Evolutionary conservation across 75 land plant species (phyloP).

Genomic region (Azolla pinnata): DNA sequence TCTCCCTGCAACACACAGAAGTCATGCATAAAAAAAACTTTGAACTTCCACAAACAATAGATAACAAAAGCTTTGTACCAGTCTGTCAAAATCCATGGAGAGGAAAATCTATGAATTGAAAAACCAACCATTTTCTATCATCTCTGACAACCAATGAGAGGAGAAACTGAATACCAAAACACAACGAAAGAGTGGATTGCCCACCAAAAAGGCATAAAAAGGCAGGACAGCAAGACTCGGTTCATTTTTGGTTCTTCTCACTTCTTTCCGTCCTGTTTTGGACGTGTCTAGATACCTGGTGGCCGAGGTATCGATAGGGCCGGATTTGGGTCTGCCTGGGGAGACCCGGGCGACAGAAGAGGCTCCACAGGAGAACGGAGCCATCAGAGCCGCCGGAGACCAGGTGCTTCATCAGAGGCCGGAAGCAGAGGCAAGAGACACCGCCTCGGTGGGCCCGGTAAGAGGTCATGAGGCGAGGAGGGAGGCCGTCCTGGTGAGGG

Average conservation of each 20-base stretch:
- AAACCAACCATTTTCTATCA: too few species aligned
- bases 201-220: not conserved
- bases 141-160: not conserved
- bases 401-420: slow-evolving; percentile 35
- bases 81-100: not conserved
- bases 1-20: slow-evolving; percentile 11
- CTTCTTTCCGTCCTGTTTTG: too few species aligned
- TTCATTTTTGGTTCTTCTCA: not conserved
- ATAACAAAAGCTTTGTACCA: not conserved
- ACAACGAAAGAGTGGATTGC: not conserved
- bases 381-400: slow-evolving; percentile 31
- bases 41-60: not conserved
- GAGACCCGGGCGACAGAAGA: slow-evolving; percentile 19
- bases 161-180: not conserved
- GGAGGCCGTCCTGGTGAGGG: too few species aligned
- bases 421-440: slow-evolving; percentile 18
- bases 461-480: slow-evolving; percentile 15
- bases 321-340: slow-evolving; percentile 18
- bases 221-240: not conserved
- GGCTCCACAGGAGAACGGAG: slow-evolving; percentile 26
- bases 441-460: slow-evolving; percentile 23
- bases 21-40: not conserved
- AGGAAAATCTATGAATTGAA: too few species aligned
- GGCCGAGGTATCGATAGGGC: slow-evolving; percentile 29
- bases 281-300: too few species aligned